phyloP scores from a whole-genome alignment of 805 yeast genomes.

The Spathaspora gorwiae region DNA sequence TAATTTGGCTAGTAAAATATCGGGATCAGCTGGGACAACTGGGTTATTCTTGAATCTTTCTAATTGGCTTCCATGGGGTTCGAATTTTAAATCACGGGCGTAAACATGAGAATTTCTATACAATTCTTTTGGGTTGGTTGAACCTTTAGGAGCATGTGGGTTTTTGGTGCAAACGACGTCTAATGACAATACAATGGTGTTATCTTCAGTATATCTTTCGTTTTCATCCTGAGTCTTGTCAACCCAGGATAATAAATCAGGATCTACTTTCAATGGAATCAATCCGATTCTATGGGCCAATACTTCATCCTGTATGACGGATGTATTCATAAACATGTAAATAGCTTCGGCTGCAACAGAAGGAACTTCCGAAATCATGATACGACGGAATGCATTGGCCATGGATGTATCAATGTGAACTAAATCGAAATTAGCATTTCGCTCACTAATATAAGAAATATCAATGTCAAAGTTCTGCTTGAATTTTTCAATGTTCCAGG shows the following conservation, averaged over 20 bases:
- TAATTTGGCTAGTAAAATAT: constrained; percentile 83
- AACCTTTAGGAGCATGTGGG: constrained; percentile 72
- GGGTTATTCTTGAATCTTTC: constrained; percentile 65
- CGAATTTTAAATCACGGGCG: constrained; percentile 84
- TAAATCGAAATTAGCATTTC: constrained; percentile 82
- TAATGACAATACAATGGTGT: constrained; percentile 80
- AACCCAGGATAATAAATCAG: constrained; percentile 83
- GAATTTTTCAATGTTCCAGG: constrained; percentile 85
- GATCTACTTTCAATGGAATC: constrained; percentile 85
- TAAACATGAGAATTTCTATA: constrained; percentile 84
- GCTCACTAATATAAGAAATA: constrained; percentile 59
- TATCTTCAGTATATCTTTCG: constrained; percentile 73
- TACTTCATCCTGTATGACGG: constrained; percentile 96
- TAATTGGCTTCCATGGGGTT: constrained; percentile 84
- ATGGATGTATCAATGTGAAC: constrained; percentile 84
- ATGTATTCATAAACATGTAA: constrained; percentile 87
- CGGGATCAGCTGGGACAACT: constrained; percentile 78
- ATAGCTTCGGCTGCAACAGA: constrained; percentile 92
- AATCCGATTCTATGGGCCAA: constrained; percentile 93
- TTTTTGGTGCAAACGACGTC: constrained; percentile 81
- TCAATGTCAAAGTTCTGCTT: constrained; percentile 62
- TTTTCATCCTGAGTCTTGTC: constrained; percentile 61
- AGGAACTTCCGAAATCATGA: constrained; percentile 96
- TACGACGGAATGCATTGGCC: constrained; percentile 94
- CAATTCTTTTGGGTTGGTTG: constrained; percentile 77